These are phyloP conservation scores for Allantophomopsis cytisporea DNA, from an alignment of 2,329 filamentous ascomycete genomes.

Conservation along the genomic window DNA sequence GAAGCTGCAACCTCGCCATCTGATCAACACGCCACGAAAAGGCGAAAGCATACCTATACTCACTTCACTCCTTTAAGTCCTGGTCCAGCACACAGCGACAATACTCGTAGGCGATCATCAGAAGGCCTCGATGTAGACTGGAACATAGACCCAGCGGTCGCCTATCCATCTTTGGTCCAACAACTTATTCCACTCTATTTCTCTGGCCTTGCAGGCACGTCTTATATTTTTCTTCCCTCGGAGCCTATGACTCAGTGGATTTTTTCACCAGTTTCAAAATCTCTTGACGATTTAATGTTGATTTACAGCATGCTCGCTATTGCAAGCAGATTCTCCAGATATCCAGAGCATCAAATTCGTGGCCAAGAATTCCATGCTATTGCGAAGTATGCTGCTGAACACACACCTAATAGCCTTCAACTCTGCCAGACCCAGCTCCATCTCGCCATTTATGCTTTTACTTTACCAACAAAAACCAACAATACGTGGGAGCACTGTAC, in stretches of 20 bases:
- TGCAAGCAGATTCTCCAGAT: conserved; percentile 37
- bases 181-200: conserved; percentile 36
- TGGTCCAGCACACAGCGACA: conserved; percentile 3
- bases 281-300: conserved; percentile 40
- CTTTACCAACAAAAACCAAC: conserved; percentile 36
- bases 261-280: conserved; percentile 28
- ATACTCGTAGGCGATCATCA: not conserved
- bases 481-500: conserved; percentile 53
- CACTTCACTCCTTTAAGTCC: conserved; percentile 17
- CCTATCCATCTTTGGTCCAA: not conserved
- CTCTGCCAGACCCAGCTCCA: conserved; percentile 55
- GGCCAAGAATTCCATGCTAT: conserved; percentile 36
- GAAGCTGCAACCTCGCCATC: conserved; percentile 15
- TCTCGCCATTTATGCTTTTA: conserved; percentile 51
- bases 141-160: not conserved
- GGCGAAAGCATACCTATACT: conserved; percentile 15
- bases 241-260: conserved; percentile 40
- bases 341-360: conserved; percentile 26
- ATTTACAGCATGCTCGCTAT: conserved; percentile 45
- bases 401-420: conserved; percentile 38
- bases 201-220: conserved; percentile 35
- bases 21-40: conserved; percentile 15
- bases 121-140: no score
- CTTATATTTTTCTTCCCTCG: conserved; percentile 41
- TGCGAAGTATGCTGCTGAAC: conserved; percentile 40